Conservation (phyloP, 805 yeast species). For the Starmera quercuum region DNA sequence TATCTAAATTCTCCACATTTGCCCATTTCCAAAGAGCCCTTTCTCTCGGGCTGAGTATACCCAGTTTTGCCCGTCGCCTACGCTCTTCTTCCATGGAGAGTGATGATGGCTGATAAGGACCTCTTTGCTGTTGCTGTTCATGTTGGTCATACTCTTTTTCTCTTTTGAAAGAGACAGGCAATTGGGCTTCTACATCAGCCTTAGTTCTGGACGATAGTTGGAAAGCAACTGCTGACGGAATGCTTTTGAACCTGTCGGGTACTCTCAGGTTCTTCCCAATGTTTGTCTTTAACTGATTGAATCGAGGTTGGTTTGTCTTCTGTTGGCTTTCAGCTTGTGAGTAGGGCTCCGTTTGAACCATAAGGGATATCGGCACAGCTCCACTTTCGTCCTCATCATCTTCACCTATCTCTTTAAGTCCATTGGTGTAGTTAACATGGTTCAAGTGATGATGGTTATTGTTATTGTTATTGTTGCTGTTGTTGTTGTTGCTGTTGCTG, state of each 20-base stretch:
- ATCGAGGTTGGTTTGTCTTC: not conserved
- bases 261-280: constrained; percentile 1
- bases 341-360: not conserved
- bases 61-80: constrained; percentile 22
- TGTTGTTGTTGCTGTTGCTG: too few relatives aligned
- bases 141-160: constrained; percentile 1
- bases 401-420: not conserved
- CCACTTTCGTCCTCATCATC: not conserved
- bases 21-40: constrained; percentile 95
- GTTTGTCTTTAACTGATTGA: not conserved
- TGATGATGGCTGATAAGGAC: too few relatives aligned
- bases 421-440: not conserved
- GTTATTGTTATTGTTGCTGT: too few relatives aligned
- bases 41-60: constrained; percentile 54
- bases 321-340: not conserved
- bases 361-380: not conserved
- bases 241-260: not conserved
- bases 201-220: not conserved
- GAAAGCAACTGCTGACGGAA: not conserved
- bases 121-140: not conserved
- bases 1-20: constrained; percentile 85
- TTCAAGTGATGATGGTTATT: not conserved
- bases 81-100: constrained; percentile 13
- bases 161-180: constrained; percentile 7
- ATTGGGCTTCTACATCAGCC: constrained; percentile 1